Base-by-base conservation (phyloP, 2,329 filamentous ascomycete genomes). In the Ophiostoma sp. region DNA sequence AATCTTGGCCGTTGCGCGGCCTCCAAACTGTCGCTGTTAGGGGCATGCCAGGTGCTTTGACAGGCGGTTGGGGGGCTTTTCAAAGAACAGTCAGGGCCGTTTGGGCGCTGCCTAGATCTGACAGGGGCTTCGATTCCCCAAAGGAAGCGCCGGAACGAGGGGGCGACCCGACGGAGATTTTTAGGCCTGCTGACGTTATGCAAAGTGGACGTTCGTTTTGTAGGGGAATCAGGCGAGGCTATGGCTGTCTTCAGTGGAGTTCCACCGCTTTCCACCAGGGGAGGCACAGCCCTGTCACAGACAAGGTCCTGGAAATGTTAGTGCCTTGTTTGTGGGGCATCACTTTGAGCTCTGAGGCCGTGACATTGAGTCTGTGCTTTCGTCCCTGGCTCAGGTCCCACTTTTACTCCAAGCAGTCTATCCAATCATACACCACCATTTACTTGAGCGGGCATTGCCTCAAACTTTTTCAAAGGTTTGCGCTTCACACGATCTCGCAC, bases 281-380 rank as follows among this genome's bases (percentile, higher is more conserved):
- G 28, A 22, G 12, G 22, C 61, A 45, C 61, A 66, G 61, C 61
- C 59, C 61, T 64, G 61, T 64, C 61, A 19, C 19, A 15, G n/a
- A 45, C 28, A 42, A 12, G 39, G 7, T 42, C 6, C 8, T 12
- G 5, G 11, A 19, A 19, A 48, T 22, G 42, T 71, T 61, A 55
- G 36, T 71, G 69, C 69, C 69, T 71, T 31, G 55, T 50, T 71
- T 71, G 19, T 71, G 69, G 69, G 69, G 69, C 69, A 68, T 68
- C 42, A 12, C 1, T 45, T 11, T 12, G 28, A 19, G 45, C n/a
- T 55, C 50, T 48, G 45, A 48, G n/a, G 48, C 19, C 8, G 36
- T 39, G n/a, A n/a, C n/a, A n/a, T 50, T 6, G 17, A 19, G 45
- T 48, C 45, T 48, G 45, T 50, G 48, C 22, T 28, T 57, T 61